Evolutionary conservation across 2,329 filamentous ascomycete species (phyloP).

Genomic region (Sporothrix curviconia): DNA sequence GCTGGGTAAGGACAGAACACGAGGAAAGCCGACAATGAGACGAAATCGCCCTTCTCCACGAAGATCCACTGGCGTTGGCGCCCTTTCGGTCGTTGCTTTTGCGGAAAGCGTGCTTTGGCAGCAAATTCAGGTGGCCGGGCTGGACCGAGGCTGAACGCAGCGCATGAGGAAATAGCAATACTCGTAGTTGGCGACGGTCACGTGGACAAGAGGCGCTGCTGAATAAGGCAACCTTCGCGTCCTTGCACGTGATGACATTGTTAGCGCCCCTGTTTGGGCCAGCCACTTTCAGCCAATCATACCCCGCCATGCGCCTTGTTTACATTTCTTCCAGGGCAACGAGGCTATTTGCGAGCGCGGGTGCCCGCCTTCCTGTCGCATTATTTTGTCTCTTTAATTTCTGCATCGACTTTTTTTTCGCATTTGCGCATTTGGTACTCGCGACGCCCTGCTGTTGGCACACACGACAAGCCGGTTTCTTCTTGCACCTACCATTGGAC

Average conservation of each 20-base stretch:
- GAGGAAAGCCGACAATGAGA: neutral
- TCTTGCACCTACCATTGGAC: neutral
- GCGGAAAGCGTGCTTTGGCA: constrained; percentile 2
- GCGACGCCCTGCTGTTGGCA: neutral
- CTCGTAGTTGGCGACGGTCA: too few species aligned
- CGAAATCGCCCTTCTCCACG: neutral
- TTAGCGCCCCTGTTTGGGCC: neutral
- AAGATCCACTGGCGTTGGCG: constrained; percentile 5
- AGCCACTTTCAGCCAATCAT: constrained; percentile 17
- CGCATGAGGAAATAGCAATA: neutral
- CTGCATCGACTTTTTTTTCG: constrained; percentile 3
- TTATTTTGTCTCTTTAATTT: constrained; percentile 1
- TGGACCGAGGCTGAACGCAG: constrained; percentile 24
- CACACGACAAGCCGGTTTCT: neutral
- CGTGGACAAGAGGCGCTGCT: neutral
- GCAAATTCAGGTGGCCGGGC: constrained; percentile 23
- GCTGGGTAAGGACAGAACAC: neutral
- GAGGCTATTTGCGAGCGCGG: neutral
- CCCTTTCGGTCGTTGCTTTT: neutral
- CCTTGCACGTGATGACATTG: constrained; percentile 5
- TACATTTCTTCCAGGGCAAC: constrained; percentile 21
- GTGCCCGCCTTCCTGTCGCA: too few species aligned
- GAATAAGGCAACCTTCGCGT: neutral
- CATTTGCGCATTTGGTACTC: neutral
- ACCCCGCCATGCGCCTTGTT: constrained; percentile 17